Evolutionary conservation across 805 yeast species (phyloP).

Genomic region (Ogataea dorogensis): DNA sequence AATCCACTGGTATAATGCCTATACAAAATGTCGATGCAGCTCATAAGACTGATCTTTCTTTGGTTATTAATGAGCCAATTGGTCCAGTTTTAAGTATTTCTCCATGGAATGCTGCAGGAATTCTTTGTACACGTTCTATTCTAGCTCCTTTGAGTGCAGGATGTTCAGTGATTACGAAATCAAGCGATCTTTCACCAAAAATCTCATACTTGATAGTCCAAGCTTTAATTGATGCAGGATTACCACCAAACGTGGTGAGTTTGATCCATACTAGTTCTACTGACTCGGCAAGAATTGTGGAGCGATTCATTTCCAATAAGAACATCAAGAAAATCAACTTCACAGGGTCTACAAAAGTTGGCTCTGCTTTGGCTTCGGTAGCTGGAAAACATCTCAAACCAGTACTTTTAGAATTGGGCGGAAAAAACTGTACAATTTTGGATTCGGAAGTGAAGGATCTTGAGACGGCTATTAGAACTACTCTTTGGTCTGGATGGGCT

Average conservation of each 20-base stretch:
- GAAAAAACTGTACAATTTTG: conserved; percentile 41
- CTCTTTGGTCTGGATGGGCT: conserved; percentile 38
- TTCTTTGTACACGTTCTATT: conserved; percentile 39
- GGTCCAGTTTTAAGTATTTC: conserved; percentile 47
- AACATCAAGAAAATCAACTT: conserved; percentile 40
- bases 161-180: conserved; percentile 44
- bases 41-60: conserved; percentile 12
- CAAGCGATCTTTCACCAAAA: conserved; percentile 40
- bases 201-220: conserved; percentile 35
- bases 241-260: conserved; percentile 37
- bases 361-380: conserved; percentile 34
- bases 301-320: conserved; percentile 28
- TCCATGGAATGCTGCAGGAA: conserved; percentile 51
- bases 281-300: conserved; percentile 30
- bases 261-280: conserved; percentile 34
- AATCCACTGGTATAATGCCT: conserved; percentile 23
- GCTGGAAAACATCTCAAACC: conserved; percentile 43
- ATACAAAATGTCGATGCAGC: conserved; percentile 13
- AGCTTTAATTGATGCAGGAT: conserved; percentile 38
- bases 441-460: conserved; percentile 35
- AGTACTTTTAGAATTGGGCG: conserved; percentile 43
- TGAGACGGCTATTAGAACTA: conserved; percentile 29
- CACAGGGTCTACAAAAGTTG: conserved; percentile 45
- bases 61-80: conserved; percentile 38
- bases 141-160: conserved; percentile 49